Evolutionary conservation across 495 filamentous ascomycete species (phyloP).

Genomic region (Trypethelium eluteriae): DNA sequence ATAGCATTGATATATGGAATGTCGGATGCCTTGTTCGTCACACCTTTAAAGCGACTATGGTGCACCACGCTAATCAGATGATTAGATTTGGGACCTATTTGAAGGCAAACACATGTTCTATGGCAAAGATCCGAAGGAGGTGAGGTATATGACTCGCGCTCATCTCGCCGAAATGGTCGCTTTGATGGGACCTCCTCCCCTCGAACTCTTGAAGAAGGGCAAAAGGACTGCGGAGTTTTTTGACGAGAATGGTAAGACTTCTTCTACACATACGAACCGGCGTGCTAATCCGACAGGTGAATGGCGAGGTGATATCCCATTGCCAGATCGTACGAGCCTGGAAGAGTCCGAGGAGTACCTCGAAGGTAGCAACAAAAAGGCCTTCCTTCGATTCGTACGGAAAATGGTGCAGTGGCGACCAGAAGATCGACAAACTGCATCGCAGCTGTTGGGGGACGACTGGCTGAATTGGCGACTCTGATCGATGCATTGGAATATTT

Average conservation of each 20-base stretch:
- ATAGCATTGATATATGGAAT: slow-evolving; percentile 17
- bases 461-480: slow-evolving; percentile 31
- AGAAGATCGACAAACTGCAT: slow-evolving; percentile 40
- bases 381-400: slow-evolving; percentile 40
- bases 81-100: slow-evolving; percentile 46
- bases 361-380: slow-evolving; percentile 28
- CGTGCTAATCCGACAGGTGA: neutral
- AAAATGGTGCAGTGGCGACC: slow-evolving; percentile 47
- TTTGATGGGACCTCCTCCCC: slow-evolving; percentile 41
- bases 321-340: slow-evolving; percentile 12
- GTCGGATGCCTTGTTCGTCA: slow-evolving; percentile 15
- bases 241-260: slow-evolving; percentile 32
- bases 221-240: slow-evolving; percentile 36
- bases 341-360: slow-evolving; percentile 26
- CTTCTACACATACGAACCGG: neutral
- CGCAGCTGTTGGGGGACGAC: slow-evolving; percentile 38
- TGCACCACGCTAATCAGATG: slow-evolving; percentile 15
- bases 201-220: slow-evolving; percentile 38
- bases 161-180: slow-evolving; percentile 44
- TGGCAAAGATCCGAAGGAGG: slow-evolving; percentile 39
- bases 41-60: neutral
- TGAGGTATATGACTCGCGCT: slow-evolving; percentile 38
- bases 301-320: slow-evolving; percentile 2
- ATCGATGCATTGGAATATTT: no score
- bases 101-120: slow-evolving; percentile 42